Conservation (phyloP, 83 land plant genomes). For the Thuja plicata region DNA sequence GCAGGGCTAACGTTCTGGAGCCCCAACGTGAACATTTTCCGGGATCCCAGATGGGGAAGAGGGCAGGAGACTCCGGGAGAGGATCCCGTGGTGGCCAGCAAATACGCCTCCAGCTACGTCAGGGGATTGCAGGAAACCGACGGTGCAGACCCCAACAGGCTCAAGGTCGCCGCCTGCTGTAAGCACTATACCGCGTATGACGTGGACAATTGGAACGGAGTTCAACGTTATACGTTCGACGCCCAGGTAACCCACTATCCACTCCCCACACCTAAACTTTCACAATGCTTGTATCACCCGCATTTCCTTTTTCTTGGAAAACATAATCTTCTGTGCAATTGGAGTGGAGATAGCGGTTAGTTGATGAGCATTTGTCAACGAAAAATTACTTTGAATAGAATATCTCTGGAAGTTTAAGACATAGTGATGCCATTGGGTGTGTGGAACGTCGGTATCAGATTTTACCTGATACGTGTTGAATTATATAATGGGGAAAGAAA, state of each 20-base stretch:
- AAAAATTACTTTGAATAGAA: not conserved
- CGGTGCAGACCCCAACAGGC: conserved; percentile 9
- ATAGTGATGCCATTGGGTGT: not conserved
- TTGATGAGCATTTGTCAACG: not conserved
- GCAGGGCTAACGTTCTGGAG: conserved; percentile 51
- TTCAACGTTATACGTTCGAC: conserved; percentile 68
- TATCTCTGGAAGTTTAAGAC: not conserved
- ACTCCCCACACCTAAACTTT: too few relatives aligned
- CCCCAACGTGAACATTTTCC: conserved; percentile 46
- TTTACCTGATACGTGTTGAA: not conserved
- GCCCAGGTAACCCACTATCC: conserved; percentile 48
- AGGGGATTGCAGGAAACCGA: conserved; percentile 36
- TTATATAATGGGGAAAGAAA: not conserved
- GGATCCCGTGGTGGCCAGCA: conserved; percentile 37
- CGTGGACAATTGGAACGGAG: conserved; percentile 67
- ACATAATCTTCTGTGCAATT: not conserved
- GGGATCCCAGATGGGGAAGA: conserved; percentile 63
- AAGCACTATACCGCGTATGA: conserved; percentile 91
- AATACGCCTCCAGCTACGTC: conserved; percentile 30
- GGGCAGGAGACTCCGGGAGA: conserved; percentile 62
- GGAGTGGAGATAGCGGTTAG: not conserved
- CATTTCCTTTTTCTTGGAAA: not conserved
- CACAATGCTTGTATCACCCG: too few relatives aligned
- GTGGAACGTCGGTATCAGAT: not conserved
- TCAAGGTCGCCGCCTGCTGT: conserved; percentile 84